Base-by-base conservation (phyloP, 495 filamentous ascomycete genomes). In the Annulohypoxylon moriforme region DNA sequence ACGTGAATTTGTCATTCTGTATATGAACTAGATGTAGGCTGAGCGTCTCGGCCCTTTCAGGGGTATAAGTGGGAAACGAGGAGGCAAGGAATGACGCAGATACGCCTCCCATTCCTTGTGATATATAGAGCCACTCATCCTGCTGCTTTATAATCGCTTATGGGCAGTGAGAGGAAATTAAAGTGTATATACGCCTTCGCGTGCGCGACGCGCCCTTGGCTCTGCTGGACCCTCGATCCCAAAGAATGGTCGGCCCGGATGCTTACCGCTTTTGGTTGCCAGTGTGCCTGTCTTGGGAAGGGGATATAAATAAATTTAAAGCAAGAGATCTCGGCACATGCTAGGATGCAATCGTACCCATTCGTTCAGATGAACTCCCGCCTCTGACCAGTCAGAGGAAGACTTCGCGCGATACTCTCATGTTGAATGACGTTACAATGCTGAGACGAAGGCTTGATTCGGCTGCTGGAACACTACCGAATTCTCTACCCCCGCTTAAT, bases 141-240 rank as follows among this genome's bases (percentile, higher is more conserved):
- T 47, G 60, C n/a, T 34, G 60, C 61, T 73, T 73, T 38, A 65
- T 73, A 68, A 73, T 73, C 9, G 70, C 70, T 73, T 73, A 73
- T 73, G 56, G 62, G 46, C 11, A 24, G 27, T 31, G 10, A n/a
- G 6, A 56, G 5, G 38, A 73, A 61, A 73, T 73, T 73, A 73
- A 68, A 50, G 8, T 4, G 22, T 16, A 50, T 61, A 47, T 68
- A 14, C 20, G 55, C n/a, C 60, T 36, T 59, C 64, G 60, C 60
- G 60, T 73, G 70, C 22, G 70, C 70, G 70, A 68, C 20, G 29
- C 60, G 44, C 56, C 29, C 49, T 49, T 22, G 42, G 29, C 46
- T 29, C 13, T 34, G 36, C n/a, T 20, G 58, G 42, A 27, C 29
- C 22, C 16, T 40, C 25, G 13, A n/a, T 18, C 52, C 52, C 20